Base-by-base conservation (phyloP, 495 filamentous ascomycete species). In the Gamarada debralockiae region DNA sequence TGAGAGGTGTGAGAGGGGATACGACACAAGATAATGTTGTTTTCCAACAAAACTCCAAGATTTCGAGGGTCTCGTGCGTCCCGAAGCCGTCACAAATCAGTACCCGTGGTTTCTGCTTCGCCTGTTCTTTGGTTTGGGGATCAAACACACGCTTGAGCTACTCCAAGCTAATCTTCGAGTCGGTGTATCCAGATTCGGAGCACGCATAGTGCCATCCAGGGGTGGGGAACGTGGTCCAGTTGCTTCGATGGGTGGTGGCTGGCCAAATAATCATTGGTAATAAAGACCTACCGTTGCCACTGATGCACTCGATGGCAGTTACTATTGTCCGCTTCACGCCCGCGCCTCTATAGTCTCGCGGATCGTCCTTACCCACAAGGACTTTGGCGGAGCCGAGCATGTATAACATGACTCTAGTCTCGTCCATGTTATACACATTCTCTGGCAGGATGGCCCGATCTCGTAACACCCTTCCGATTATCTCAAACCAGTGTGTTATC, bases 151-250 rank as follows among this genome's bases (percentile, higher is more conserved):
- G 56, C 51, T 69, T 57, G 4, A 69, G 37, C 38, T 42, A 53
- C 46, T 70, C 59, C 34, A 70, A 61, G 61, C 59, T 70, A 48
- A 68, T 68, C 8, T 62, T 59, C 27, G 54, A 64, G 36, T 68
- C 58, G n/a, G 59, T 67, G 52, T 67, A 67, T 44, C 64, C 38
- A 34, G 45, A 48, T 17, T 48, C 45, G 18, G 29, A 48, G 21
- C n/a, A n/a, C n/a, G n/a, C n/a, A n/a, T n/a, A n/a, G n/a, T n/a
- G n/a, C n/a, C n/a, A n/a, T n/a, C n/a, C n/a, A n/a, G n/a, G n/a
- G n/a, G n/a, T n/a, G n/a, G n/a, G n/a, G n/a, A n/a, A n/a, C n/a
- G n/a, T n/a, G n/a, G n/a, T n/a, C n/a, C n/a, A n/a, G n/a, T n/a
- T n/a, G n/a, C n/a, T n/a, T n/a, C n/a, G n/a, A n/a, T n/a, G n/a